phyloP scores from a whole-genome alignment of 331 rosid genomes.

The Stylosanthes scabra region DNA sequence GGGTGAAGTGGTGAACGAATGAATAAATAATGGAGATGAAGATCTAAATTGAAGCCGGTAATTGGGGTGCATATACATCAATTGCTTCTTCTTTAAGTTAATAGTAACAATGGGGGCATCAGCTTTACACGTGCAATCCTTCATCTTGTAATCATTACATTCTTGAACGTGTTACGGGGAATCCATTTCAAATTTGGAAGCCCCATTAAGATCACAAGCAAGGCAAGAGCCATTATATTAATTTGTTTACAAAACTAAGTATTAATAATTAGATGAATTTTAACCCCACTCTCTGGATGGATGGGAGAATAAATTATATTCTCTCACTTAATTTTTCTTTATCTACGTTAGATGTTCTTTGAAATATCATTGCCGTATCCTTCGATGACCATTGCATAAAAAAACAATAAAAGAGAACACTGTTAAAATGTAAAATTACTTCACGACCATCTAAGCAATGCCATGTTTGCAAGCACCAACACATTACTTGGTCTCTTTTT shows the following conservation, averaged over 20 bases:
- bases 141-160: constrained; percentile 54
- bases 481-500: too few relatives aligned
- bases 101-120: constrained; percentile 53
- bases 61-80: constrained; percentile 44
- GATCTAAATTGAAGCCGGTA: constrained; percentile 53
- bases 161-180: constrained; percentile 17
- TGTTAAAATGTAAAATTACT: too few relatives aligned
- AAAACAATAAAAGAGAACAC: too few relatives aligned
- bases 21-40: background rate
- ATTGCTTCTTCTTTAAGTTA: constrained; percentile 49
- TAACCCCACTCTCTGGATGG: too few relatives aligned
- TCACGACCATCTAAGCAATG: too few relatives aligned
- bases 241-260: constrained; percentile 47
- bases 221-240: constrained; percentile 31
- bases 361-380: too few relatives aligned
- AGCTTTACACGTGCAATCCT: constrained; percentile 58
- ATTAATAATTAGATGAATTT: too few relatives aligned
- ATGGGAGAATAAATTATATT: too few relatives aligned
- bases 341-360: too few relatives aligned
- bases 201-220: constrained; percentile 8
- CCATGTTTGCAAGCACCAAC: too few relatives aligned
- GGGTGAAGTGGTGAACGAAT: background rate
- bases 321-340: too few relatives aligned
- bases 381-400: too few relatives aligned
- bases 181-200: constrained; percentile 23